These are phyloP conservation scores for Vaccinium darrowii DNA, from an alignment of 148 eudicot species.

Conservation along the genomic window DNA sequence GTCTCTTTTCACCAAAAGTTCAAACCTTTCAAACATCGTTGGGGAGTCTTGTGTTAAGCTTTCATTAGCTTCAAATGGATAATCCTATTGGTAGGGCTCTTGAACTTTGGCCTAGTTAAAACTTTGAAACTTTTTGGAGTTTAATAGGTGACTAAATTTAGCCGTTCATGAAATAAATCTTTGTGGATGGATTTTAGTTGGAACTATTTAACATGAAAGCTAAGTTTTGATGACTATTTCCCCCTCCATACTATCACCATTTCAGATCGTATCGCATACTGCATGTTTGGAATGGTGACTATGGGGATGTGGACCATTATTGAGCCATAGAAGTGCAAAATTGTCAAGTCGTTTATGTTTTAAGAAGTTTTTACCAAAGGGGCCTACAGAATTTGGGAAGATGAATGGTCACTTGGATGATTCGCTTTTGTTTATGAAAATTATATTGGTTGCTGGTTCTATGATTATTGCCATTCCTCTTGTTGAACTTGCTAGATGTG, in stretches of 20 bases:
- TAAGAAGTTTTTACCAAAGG: not conserved
- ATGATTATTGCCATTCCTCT: not conserved
- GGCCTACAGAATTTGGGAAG: not conserved
- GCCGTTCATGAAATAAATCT: not conserved
- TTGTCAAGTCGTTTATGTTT: not conserved
- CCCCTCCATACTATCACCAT: not conserved
- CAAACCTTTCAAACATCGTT: not conserved
- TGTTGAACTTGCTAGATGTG: conserved; percentile 2
- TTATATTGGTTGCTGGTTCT: not conserved
- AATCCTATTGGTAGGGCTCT: not conserved
- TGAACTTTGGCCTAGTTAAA: not conserved
- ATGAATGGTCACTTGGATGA: not conserved
- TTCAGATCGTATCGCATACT: not conserved
- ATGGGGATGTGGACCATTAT: not conserved
- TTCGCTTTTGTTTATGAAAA: not conserved
- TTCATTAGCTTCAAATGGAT: not conserved
- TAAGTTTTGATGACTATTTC: not conserved
- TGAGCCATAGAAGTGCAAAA: not conserved
- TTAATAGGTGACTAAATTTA: not conserved
- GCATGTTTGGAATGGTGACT: not conserved
- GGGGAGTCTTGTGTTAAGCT: not conserved
- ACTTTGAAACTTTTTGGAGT: not conserved
- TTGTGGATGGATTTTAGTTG: not conserved
- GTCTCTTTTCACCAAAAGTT: not conserved
- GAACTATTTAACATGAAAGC: not conserved